Conservation (phyloP, 2,329 filamentous ascomycete genomes). For the Aspergillus calidoustus region DNA sequence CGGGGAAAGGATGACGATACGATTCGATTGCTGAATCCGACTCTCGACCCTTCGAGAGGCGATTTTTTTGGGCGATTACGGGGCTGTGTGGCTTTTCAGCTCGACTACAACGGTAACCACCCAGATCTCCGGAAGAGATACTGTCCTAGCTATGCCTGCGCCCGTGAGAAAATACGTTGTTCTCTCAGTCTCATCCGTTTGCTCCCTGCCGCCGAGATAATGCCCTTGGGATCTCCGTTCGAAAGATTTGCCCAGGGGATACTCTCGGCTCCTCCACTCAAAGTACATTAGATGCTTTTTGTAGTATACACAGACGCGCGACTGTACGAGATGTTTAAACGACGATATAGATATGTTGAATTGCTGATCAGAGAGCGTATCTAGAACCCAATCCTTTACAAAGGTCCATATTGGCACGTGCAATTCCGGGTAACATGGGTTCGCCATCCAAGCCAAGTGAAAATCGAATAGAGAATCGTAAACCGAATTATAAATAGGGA, state of each 20-base stretch:
- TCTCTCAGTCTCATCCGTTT: neutral
- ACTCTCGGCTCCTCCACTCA: neutral
- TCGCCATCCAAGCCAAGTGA: slow-evolving; percentile 7
- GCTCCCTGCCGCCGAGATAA: neutral
- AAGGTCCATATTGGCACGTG: neutral
- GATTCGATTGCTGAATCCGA: neutral
- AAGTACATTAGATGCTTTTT: neutral
- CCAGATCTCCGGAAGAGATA: neutral
- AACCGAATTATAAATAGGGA: slow-evolving; percentile 7
- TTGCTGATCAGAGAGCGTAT: neutral
- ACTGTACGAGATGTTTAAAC: neutral
- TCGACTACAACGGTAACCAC: neutral
- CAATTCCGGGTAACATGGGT: neutral
- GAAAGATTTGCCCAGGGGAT: neutral
- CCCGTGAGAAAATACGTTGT: neutral
- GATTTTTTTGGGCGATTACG: neutral
- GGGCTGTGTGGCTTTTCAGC: slow-evolving; percentile 1
- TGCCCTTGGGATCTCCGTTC: neutral
- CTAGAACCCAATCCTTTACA: neutral
- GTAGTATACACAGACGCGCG: neutral
- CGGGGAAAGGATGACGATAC: slow-evolving; percentile 12
- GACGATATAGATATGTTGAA: neutral
- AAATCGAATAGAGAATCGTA: slow-evolving; percentile 5
- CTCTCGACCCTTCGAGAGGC: neutral
- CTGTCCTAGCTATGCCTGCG: neutral